phyloP scores from a whole-genome alignment of 1,284 basidiomycete genomes.

The Chalciporus piperatoides region DNA sequence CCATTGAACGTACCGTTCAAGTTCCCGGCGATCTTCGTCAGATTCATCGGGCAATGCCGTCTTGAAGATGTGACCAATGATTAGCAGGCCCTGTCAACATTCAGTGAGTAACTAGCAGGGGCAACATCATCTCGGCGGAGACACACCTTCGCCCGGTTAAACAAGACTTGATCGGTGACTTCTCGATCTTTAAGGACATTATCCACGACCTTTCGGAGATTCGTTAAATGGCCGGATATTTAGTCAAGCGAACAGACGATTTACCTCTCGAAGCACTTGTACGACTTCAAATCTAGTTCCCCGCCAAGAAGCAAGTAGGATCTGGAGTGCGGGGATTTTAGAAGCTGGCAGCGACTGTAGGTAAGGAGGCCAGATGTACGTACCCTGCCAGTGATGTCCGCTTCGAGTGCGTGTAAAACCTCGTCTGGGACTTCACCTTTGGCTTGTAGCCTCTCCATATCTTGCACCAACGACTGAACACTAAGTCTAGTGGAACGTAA shows the following conservation, averaged over 20 bases:
- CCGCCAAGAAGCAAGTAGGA: constrained; percentile 93
- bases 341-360: background rate
- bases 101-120: constrained; percentile 8
- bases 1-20: constrained; percentile 64
- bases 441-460: constrained; percentile 88
- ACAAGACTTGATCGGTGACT: constrained; percentile 63
- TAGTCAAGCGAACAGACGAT: constrained; percentile 5
- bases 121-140: background rate
- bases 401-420: constrained; percentile 82
- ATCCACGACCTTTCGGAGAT: constrained; percentile 59
- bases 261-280: constrained; percentile 73
- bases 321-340: constrained; percentile 40
- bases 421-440: constrained; percentile 85
- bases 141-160: constrained; percentile 78
- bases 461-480: constrained; percentile 53
- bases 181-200: constrained; percentile 76
- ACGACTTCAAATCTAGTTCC: constrained; percentile 91
- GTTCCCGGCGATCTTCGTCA: constrained; percentile 87
- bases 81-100: constrained; percentile 62
- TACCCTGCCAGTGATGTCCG: constrained; percentile 92
- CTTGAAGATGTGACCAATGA: constrained; percentile 87
- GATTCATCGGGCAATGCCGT: constrained; percentile 78
- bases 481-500: constrained; percentile 19
- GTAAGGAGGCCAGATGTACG: constrained; percentile 1
- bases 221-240: background rate